Evolutionary conservation across 768 basidiomycete species (phyloP).

Genomic region (Russula lepida): DNA sequence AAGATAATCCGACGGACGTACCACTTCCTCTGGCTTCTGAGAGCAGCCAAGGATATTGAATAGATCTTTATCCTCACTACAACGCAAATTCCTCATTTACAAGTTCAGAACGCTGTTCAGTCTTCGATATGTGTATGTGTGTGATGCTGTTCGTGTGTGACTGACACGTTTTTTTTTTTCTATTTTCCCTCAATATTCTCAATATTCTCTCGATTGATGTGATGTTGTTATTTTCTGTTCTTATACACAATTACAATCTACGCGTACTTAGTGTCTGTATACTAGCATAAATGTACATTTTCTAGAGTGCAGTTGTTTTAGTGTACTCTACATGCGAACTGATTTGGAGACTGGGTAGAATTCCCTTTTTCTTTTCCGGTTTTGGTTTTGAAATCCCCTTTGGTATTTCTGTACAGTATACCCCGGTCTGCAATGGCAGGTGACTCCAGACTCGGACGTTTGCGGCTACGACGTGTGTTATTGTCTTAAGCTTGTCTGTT

Average conservation of each 20-base stretch:
- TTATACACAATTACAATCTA: neutral
- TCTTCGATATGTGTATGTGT: neutral
- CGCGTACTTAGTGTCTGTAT: neutral
- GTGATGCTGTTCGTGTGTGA: neutral
- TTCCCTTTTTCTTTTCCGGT: too few relatives aligned
- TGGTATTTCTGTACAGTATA: too few relatives aligned
- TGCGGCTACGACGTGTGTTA: too few relatives aligned
- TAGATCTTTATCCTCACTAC: neutral
- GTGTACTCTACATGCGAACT: too few relatives aligned
- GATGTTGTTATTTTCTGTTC: neutral
- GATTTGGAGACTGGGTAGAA: too few relatives aligned
- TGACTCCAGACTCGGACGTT: too few relatives aligned
- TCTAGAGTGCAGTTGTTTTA: neutral
- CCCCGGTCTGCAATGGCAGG: too few relatives aligned
- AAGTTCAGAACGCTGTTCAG: neutral
- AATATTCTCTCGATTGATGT: neutral
- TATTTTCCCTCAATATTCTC: too few relatives aligned
- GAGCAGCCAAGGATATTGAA: neutral
- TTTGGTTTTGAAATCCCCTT: too few relatives aligned
- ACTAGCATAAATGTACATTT: neutral
- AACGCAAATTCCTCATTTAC: neutral
- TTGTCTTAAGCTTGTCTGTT: too few relatives aligned
- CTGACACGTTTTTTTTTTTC: neutral
- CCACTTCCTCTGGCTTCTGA: conserved; percentile 23
- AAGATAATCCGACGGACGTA: conserved; percentile 25